Conservation (phyloP, 2,329 filamentous ascomycete genomes). For the Pleoardoris graminearum region DNA sequence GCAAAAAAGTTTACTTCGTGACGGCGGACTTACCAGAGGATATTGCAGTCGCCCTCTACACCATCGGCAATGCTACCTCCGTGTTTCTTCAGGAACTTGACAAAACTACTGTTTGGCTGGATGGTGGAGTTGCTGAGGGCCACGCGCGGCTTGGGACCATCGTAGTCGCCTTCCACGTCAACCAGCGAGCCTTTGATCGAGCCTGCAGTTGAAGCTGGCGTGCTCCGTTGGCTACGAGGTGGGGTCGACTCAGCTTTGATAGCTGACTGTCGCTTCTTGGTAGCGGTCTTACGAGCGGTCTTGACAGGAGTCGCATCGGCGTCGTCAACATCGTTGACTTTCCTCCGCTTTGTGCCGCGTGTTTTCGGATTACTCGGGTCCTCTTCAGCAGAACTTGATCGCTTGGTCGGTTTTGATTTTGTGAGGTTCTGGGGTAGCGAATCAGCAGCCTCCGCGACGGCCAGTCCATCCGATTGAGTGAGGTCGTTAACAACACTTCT, state of each 20-base stretch:
- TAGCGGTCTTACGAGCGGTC: constrained; percentile 8
- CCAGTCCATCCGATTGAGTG: background rate
- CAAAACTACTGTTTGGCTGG: constrained; percentile 21
- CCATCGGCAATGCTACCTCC: constrained; percentile 34
- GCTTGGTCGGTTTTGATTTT: constrained; percentile 7
- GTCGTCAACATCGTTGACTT: constrained; percentile 9
- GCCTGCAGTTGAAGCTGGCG: constrained; percentile 20
- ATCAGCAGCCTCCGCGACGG: too few species aligned
- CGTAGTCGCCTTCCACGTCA: constrained; percentile 23
- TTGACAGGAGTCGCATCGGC: constrained; percentile 3
- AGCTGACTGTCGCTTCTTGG: constrained; percentile 13
- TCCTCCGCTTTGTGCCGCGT: constrained; percentile 24
- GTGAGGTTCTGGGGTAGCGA: too few species aligned
- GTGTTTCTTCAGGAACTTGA: constrained; percentile 43
- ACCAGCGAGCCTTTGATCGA: background rate
- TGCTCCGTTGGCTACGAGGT: constrained; percentile 23
- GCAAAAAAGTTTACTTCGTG: background rate
- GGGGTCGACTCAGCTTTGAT: constrained; percentile 14
- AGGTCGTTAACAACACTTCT: constrained; percentile 1
- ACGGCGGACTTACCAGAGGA: constrained; percentile 35
- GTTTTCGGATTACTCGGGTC: background rate
- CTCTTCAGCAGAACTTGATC: background rate
- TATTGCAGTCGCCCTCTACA: constrained; percentile 37
- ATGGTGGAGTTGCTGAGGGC: constrained; percentile 42
- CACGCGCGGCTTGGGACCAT: constrained; percentile 31